Percentiles rank a stretch among this genome's conserved stretches.
Evolutionary conservation across 2,329 filamentous ascomycete genomes (phyloP).

Genomic region (Diaporthe longicolla): DNA sequence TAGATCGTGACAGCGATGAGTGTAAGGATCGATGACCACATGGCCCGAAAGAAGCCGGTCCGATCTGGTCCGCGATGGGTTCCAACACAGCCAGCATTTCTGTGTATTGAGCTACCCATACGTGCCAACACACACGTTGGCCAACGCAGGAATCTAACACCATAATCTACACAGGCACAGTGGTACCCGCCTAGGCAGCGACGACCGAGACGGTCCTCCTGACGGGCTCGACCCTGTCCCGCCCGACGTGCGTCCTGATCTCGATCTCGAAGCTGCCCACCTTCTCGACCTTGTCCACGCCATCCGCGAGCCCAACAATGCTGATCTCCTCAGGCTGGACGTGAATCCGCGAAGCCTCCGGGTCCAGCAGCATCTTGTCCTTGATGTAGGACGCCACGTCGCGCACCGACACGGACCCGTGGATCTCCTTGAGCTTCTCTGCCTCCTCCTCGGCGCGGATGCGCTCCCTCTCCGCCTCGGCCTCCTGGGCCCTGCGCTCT

Average conservation of each 20-base stretch:
- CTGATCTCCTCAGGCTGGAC: slow-evolving; percentile 54
- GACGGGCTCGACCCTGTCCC: slow-evolving; percentile 50
- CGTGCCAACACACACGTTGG: neutral
- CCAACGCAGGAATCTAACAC: neutral
- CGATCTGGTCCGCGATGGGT: neutral
- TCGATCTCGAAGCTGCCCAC: slow-evolving; percentile 58
- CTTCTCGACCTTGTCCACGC: slow-evolving; percentile 56
- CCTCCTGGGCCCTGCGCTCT: slow-evolving; percentile 22
- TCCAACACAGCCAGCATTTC: slow-evolving; percentile 4
- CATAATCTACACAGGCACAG: neutral
- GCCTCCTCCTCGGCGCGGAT: slow-evolving; percentile 37
- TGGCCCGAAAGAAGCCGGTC: neutral
- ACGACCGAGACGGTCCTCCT: slow-evolving; percentile 53
- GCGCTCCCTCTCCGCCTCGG: slow-evolving; percentile 36
- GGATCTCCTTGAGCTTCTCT: slow-evolving; percentile 51
- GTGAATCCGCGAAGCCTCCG: slow-evolving; percentile 52
- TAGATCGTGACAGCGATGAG: neutral
- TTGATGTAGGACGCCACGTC: slow-evolving; percentile 55
- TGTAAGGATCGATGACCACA: neutral
- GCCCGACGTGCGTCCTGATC: slow-evolving; percentile 50
- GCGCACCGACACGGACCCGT: slow-evolving; percentile 58
- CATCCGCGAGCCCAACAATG: slow-evolving; percentile 51
- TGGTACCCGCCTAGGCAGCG: slow-evolving; percentile 45
- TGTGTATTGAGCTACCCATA: slow-evolving; percentile 5
- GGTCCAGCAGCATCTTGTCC: slow-evolving; percentile 51